A percentile compares a stretch with the other conserved stretches of the same genome.
Evolutionary conservation across 1,284 basidiomycete species (phyloP).

Genomic region (Porphyrellus sp.): DNA sequence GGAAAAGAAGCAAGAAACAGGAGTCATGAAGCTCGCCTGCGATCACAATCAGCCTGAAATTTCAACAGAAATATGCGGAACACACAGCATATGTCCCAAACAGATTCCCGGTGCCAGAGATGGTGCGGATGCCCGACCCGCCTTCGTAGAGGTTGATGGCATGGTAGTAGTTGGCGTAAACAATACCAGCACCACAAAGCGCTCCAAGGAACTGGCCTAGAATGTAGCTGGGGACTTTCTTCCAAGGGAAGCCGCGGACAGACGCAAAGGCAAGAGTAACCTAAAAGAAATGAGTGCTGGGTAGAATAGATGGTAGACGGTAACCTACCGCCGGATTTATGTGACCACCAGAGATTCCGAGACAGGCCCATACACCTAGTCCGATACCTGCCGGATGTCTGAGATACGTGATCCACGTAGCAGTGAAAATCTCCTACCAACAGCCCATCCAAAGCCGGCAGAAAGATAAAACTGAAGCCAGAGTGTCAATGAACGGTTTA

Average conservation of each 20-base stretch:
- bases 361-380: constrained; percentile 66
- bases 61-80: neutral
- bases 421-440: constrained; percentile 40
- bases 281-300: constrained; percentile 28
- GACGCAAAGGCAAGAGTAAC: constrained; percentile 68
- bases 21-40: constrained; percentile 57
- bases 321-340: constrained; percentile 67
- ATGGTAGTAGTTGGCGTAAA: constrained; percentile 76
- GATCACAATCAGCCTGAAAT: constrained; percentile 16
- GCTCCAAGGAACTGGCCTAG: constrained; percentile 71
- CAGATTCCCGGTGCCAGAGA: constrained; percentile 60
- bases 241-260: constrained; percentile 74
- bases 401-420: constrained; percentile 1
- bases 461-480: constrained; percentile 52
- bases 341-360: constrained; percentile 71
- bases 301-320: constrained; percentile 13
- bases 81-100: constrained; percentile 73
- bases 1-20: constrained; percentile 57
- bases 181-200: constrained; percentile 60
- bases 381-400: constrained; percentile 39
- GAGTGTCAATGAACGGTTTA: constrained; percentile 1
- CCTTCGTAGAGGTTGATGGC: constrained; percentile 73
- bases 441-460: constrained; percentile 64
- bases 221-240: constrained; percentile 73
- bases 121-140: constrained; percentile 55